Evolutionary conservation across 192 early-diverging fungal species (phyloP), one percentile per base, ranked within the genome.

Genomic region (Entomortierella chlamydospora): DNA sequence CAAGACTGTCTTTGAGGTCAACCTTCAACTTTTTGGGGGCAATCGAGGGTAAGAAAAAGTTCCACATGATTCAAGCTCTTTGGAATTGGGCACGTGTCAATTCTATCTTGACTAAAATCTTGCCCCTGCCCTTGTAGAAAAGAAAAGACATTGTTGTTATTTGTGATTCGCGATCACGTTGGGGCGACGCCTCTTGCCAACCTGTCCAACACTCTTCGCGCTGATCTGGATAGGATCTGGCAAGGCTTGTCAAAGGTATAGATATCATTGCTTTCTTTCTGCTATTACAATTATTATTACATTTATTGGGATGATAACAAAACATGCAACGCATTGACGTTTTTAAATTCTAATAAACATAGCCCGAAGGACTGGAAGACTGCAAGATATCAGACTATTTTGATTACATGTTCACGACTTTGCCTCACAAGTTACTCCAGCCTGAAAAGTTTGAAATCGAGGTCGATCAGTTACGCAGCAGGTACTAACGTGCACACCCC

Each of bases 1-100:
- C 13, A 99, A 98, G 82, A 99, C 97, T 9, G 98, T 99, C 0
- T 92, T 99, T 82, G 98, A 99, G 63, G 98, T 99, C 25, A 99
- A 99, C 68, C 81, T 99, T 62, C 95, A 99, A 80, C 89, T 99
- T 47, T 99, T 99, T 81, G 93, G 96, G 67, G 79, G 87, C 42
- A 73, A 91, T 31, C 87, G 93, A 76, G 88, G 91, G 83, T 90
- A 84, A 57, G 60, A 28, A 18, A 29, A 13, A 33, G n/a, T n/a
- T n/a, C n/a, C n/a, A n/a, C n/a, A n/a, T n/a, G n/a, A n/a, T n/a
- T n/a, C n/a, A n/a, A n/a, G n/a, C n/a, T n/a, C n/a, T n/a, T n/a
- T n/a, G n/a, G n/a, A n/a, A n/a, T n/a, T n/a, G n/a, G n/a, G n/a
- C n/a, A n/a, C n/a, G n/a, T n/a, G n/a, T n/a, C n/a, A n/a, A n/a